Conservation (phyloP, 371 early-diverging fungal genomes). For the Rhizopus delemar region DNA sequence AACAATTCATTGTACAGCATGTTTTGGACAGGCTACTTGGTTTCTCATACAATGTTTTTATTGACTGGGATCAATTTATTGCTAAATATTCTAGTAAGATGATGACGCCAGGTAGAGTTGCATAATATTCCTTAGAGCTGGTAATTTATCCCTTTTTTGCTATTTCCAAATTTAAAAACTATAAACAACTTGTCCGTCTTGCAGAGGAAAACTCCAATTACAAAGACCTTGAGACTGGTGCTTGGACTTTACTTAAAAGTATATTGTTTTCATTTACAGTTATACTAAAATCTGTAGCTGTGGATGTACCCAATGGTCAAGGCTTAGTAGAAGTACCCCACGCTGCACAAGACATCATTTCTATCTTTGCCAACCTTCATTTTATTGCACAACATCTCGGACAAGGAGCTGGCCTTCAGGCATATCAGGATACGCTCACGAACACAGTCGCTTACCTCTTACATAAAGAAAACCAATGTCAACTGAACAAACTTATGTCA, state of each 20-base stretch:
- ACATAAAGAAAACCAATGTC: conserved; percentile 33
- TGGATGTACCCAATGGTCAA: conserved; percentile 38
- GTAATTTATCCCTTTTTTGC: background rate
- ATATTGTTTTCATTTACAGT: conserved; percentile 47
- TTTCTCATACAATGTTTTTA: conserved; percentile 37
- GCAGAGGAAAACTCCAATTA: background rate
- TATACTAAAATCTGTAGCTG: conserved; percentile 41
- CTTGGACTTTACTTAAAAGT: conserved; percentile 47
- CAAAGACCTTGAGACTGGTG: conserved; percentile 23
- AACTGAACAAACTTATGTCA: conserved; percentile 38
- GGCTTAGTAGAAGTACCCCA: conserved; percentile 28
- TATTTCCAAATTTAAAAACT: too few species aligned
- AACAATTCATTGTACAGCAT: background rate
- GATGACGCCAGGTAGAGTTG: background rate
- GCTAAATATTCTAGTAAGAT: background rate
- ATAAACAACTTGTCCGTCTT: background rate
- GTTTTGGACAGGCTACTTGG: conserved; percentile 29
- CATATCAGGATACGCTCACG: conserved; percentile 50
- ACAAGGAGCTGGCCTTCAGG: conserved; percentile 41
- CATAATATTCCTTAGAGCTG: background rate
- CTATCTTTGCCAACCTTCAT: conserved; percentile 43
- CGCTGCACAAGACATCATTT: conserved; percentile 42
- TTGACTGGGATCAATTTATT: conserved; percentile 46
- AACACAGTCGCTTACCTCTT: conserved; percentile 46
- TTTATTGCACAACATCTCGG: conserved; percentile 45